Base-by-base conservation (phyloP, 805 yeast genomes). In the Saccharomyces kudriavzevii region DNA sequence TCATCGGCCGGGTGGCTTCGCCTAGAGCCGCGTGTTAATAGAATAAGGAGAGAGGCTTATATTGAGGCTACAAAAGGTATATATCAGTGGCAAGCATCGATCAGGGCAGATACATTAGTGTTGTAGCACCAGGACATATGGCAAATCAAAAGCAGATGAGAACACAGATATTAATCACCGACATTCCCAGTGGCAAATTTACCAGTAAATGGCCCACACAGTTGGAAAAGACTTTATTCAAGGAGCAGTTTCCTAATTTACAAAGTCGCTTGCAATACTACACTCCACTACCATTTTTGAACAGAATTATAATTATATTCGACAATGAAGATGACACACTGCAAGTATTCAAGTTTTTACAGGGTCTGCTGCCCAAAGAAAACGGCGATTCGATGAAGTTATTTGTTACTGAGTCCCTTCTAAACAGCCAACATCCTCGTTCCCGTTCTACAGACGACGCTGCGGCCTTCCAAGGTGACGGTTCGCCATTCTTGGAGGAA, bases 251-350 rank as follows among this genome's bases (percentile, higher is more conserved):
- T 51, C 67, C 68, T 2, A 50, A 60, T 5, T 57, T 65, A 24
- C 59, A 52, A 47, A 10, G 54, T 1, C 59, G 60, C 26, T 40
- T 62, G 50, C 55, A 63, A 40, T 69, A 70, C 48, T 74, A 68
- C 62, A 76, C 75, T 22, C 79, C 69, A 57, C 69, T 66, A 57
- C 67, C 63, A 29, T 80, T 61, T 62, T 69, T 66, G 53, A 74
- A 70, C 63, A 78, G 83, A 58, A 68, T 67, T 57, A 78, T 68
- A 59, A 69, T 74, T 14, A 69, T 71, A 3, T 55, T 73, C n/a
- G 62, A 61, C 40, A 59, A 64, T 40, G 70, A 66, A 45, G 51
- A 46, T 4, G 52, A 61, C 2, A 66, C 77, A 0, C 4, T 22
- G 3, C 30, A 57, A 6, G 60, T 71, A 2, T 65, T 52, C 54